Conservation (phyloP, 805 yeast genomes). For the Sungouiella thailandica region DNA sequence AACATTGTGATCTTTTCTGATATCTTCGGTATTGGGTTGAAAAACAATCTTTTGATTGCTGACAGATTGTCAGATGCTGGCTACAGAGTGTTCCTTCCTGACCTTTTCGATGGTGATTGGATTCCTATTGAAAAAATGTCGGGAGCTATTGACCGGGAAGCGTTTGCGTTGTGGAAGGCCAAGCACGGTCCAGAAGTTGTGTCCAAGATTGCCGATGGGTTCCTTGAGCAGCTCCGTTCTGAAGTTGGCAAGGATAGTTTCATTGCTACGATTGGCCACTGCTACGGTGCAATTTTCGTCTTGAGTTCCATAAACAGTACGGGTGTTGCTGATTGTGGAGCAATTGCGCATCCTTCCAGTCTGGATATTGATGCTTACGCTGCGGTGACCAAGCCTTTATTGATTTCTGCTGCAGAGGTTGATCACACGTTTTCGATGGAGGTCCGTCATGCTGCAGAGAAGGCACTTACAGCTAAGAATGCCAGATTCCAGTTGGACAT, state of each 20-base stretch:
- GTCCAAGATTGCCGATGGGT: background rate
- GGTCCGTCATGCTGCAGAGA: constrained; percentile 55
- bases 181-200: background rate
- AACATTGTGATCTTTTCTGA: constrained; percentile 63
- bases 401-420: constrained; percentile 66
- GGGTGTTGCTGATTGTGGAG: constrained; percentile 51
- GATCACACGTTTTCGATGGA: constrained; percentile 61
- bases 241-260: background rate
- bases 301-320: constrained; percentile 42
- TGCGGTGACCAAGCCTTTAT: constrained; percentile 52
- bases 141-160: background rate
- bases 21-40: constrained; percentile 53
- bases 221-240: background rate
- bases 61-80: constrained; percentile 58
- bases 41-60: constrained; percentile 56
- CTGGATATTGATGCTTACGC: constrained; percentile 58
- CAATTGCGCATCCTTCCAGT: constrained; percentile 78
- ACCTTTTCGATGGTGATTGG: constrained; percentile 50
- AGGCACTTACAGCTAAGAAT: constrained; percentile 35
- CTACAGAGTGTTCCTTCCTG: constrained; percentile 66
- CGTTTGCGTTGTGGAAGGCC: background rate
- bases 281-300: constrained; percentile 74
- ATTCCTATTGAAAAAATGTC: too few relatives aligned
- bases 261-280: constrained; percentile 17
- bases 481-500: constrained; percentile 55